These are phyloP conservation scores for Pseudopediastrum boryanum DNA, from an alignment of 139 green algal genomes.

Conservation along the genomic window DNA sequence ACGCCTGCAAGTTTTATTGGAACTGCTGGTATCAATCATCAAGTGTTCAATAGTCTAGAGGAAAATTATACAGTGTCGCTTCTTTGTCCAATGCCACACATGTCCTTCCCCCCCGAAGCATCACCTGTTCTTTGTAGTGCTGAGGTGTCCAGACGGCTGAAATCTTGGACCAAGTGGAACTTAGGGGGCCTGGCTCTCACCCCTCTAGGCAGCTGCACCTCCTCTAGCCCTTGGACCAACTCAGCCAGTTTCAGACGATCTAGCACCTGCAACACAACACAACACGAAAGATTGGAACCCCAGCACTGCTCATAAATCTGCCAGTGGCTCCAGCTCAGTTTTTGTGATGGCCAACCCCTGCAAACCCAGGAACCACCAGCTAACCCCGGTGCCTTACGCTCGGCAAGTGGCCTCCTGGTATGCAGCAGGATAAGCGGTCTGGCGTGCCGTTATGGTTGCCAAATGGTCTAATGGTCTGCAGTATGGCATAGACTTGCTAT, in stretches of 20 bases:
- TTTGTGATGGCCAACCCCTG: neutral
- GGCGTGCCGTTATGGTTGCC: too few species aligned
- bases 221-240: conserved; percentile 11
- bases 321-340: neutral
- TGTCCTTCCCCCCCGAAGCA: neutral
- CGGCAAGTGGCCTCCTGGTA: too few species aligned
- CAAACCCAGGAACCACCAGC: too few species aligned
- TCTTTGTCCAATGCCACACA: neutral
- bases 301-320: neutral
- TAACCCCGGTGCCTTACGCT: too few species aligned
- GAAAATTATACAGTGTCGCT: neutral
- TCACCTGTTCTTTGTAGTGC: neutral
- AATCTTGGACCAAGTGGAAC: neutral
- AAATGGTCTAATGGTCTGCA: too few species aligned
- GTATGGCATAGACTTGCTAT: too few species aligned
- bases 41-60: neutral
- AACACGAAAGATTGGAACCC: neutral
- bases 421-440: neutral
- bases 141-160: neutral
- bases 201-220: conserved; percentile 19
- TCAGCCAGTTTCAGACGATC: conserved; percentile 33
- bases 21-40: neutral
- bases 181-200: conserved; percentile 22
- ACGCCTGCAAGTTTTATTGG: neutral
- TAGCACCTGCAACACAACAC: conserved; percentile 39